Conservation (phyloP, 305 asterid genomes). For the Plantago coronopus region DNA sequence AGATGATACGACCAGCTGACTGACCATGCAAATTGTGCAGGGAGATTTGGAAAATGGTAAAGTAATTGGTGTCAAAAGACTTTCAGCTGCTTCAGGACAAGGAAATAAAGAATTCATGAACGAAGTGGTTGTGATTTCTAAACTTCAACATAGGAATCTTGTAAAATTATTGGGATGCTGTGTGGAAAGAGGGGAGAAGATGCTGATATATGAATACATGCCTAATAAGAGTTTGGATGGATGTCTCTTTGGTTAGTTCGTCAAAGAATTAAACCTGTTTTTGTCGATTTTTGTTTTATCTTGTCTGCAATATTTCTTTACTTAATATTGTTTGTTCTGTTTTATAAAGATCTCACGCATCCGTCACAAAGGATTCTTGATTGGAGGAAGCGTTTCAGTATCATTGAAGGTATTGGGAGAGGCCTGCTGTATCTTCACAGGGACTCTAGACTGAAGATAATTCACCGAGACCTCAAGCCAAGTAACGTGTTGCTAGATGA, state of each 20-base stretch:
- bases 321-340: neutral
- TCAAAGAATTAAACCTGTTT: neutral
- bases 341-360: constrained; percentile 26
- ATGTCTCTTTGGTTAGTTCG: constrained; percentile 41
- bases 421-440: constrained; percentile 55
- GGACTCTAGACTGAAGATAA: constrained; percentile 43
- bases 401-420: constrained; percentile 51
- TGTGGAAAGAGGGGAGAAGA: constrained; percentile 44
- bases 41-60: constrained; percentile 44
- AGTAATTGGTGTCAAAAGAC: constrained; percentile 59
- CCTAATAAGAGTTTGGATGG: constrained; percentile 48
- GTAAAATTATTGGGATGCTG: constrained; percentile 52
- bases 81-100: constrained; percentile 50
- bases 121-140: constrained; percentile 56
- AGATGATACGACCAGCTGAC: constrained; percentile 4
- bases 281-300: neutral
- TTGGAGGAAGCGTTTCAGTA: constrained; percentile 38
- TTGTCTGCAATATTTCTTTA: neutral
- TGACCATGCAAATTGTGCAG: constrained; percentile 16
- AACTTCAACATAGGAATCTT: constrained; percentile 59
- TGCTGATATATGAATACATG: constrained; percentile 44
- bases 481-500: constrained; percentile 40
- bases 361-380: constrained; percentile 28
- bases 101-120: constrained; percentile 56
- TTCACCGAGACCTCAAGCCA: constrained; percentile 40